These are phyloP conservation scores for Inosperma sp. DNA, from an alignment of 768 basidiomycete species.

Conservation along the genomic window DNA sequence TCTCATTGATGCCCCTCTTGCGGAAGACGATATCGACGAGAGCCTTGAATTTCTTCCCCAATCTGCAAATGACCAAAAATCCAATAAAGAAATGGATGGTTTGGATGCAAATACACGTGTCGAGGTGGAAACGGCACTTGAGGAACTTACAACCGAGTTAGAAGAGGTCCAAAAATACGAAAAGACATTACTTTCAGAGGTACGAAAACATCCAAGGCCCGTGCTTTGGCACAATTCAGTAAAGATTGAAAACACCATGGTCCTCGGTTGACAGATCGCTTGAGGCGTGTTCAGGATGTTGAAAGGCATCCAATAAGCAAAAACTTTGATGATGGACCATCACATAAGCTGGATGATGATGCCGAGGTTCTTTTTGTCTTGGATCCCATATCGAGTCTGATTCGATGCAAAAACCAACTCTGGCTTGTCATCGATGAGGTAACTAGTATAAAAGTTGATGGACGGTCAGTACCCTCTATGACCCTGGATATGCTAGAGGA, in stretches of 20 bases:
- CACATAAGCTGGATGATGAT: neutral
- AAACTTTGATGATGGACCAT: neutral
- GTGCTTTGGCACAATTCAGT: conserved; percentile 8
- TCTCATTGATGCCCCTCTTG: conserved; percentile 15
- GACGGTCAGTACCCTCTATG: conserved; percentile 16
- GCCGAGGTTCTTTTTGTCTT: conserved; percentile 13
- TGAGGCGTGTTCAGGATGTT: conserved; percentile 20
- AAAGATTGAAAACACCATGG: conserved; percentile 12
- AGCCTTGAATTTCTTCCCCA: conserved; percentile 15
- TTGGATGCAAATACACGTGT: conserved; percentile 10
- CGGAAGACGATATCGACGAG: conserved; percentile 20
- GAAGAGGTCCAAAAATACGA: neutral
- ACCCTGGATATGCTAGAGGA: conserved; percentile 17
- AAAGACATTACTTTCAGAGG: conserved; percentile 5
- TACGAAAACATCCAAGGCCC: conserved; percentile 11
- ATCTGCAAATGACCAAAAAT: neutral
- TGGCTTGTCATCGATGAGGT: conserved; percentile 30
- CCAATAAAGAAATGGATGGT: neutral
- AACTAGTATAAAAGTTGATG: conserved; percentile 20
- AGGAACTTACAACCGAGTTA: neutral
- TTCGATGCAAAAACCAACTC: conserved; percentile 18
- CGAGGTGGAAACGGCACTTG: conserved; percentile 14
- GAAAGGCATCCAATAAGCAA: neutral
- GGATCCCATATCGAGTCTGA: conserved; percentile 24
- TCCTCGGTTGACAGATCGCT: conserved; percentile 15